Conservation (phyloP, 202 grass and related monocot species). For the Panicum hallii region DNA sequence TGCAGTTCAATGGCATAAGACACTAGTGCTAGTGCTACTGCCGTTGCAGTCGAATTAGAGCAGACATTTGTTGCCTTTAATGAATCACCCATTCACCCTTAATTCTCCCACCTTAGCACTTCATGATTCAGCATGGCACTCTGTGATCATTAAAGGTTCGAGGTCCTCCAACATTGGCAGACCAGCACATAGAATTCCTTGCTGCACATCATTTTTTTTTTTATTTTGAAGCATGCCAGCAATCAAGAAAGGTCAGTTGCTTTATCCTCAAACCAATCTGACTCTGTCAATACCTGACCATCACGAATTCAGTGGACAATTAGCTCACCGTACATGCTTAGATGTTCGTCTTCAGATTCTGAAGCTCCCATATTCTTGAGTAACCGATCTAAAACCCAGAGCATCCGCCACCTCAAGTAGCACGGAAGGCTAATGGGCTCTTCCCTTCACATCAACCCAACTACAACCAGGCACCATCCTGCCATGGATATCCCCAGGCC, state of each 20-base stretch:
- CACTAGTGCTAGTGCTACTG: background rate
- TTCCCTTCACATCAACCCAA: conserved; percentile 60
- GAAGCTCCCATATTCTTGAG: conserved; percentile 32
- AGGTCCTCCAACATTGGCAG: background rate
- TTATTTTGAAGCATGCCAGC: background rate
- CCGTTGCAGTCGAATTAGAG: background rate
- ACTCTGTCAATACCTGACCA: background rate
- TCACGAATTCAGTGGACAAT: conserved; percentile 12
- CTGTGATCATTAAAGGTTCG: background rate
- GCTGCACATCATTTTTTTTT: background rate
- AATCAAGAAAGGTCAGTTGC: background rate
- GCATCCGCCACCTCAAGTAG: conserved; percentile 42
- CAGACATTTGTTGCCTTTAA: background rate
- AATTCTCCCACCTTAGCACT: background rate
- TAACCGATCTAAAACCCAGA: conserved; percentile 47
- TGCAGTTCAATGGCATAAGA: background rate
- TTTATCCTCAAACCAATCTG: conserved; percentile 1
- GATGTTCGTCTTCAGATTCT: conserved; percentile 28
- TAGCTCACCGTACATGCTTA: background rate
- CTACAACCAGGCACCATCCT: conserved; percentile 65
- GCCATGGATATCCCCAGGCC: conserved; percentile 50
- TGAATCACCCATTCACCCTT: background rate
- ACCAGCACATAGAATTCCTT: conserved; percentile 1
- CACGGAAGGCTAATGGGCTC: conserved; percentile 28
- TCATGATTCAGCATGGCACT: background rate